A percentile compares a stretch with the other conserved stretches of the same genome.
Evolutionary conservation across 2,329 filamentous ascomycete genomes (phyloP).

Genomic region (Xylariales sp.): DNA sequence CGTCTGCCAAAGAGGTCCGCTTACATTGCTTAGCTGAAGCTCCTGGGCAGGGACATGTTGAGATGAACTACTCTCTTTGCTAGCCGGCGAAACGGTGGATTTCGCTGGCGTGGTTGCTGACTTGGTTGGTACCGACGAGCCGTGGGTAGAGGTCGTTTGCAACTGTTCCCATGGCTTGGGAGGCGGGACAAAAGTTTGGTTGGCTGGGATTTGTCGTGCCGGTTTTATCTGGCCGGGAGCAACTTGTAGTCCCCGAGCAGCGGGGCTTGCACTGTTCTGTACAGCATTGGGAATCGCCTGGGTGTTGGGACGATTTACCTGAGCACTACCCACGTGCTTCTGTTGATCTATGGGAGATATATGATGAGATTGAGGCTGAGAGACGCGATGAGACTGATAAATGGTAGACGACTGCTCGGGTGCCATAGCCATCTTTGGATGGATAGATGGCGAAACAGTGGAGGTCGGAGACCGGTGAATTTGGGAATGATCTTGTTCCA

Average conservation of each 20-base stretch:
- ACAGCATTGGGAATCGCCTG: no score
- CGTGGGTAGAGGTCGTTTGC: conserved; percentile 15
- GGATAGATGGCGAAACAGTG: no score
- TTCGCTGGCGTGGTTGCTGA: neutral
- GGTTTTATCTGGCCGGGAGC: conserved; percentile 9
- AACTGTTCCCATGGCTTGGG: conserved; percentile 26
- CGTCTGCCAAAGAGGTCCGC: conserved; percentile 24
- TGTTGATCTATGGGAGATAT: neutral
- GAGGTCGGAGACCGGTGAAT: no score
- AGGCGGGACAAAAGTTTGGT: conserved; percentile 23
- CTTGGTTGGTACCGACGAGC: neutral
- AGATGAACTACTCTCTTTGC: conserved; percentile 1
- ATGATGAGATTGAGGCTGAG: neutral
- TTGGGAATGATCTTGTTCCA: neutral
- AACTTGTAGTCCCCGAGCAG: no score
- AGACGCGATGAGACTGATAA: neutral
- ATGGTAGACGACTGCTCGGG: neutral
- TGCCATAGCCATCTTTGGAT: neutral
- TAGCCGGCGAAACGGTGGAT: neutral
- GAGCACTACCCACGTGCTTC: neutral
- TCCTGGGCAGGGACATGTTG: conserved; percentile 13
- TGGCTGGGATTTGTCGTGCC: conserved; percentile 10
- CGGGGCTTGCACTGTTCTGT: no score
- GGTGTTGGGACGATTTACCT: no score
- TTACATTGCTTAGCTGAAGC: conserved; percentile 25